Evolutionary conservation across 148 eudicot species (phyloP), one percentile per base, ranked within the genome.

Genomic region (Camellia granthamiana): DNA sequence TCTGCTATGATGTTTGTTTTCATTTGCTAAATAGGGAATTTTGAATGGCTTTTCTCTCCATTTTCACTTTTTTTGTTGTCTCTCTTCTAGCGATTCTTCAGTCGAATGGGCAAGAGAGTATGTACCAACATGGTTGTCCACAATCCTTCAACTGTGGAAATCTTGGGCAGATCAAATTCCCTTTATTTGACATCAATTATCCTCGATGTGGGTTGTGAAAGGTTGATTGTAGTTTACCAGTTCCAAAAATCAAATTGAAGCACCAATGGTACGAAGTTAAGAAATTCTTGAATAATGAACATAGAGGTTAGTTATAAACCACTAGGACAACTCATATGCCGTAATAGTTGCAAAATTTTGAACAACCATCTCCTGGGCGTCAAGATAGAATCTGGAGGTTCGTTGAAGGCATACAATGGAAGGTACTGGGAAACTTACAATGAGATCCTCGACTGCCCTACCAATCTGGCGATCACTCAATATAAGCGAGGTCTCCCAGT

Each of bases 141-240:
- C 51, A 18, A 7, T 69, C 21, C 7, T 41, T 38, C 7, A 10
- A 69, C 72, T 43, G 51, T 68, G 58, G 58, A 71, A 71, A 6
- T 71, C 56, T n/a, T 47, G 41, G 38, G 74, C 41, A 71, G 58
- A 49, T 49, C 52, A 14, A 12, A 71, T 10, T 13, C 74, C 74
- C 74, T n/a, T n/a, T 7, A 56, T 71, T 41, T 58, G 21, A 49
- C 58, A 43, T 0, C 63, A 80, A 38, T 52, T 60, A 81, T 46
- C 83, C 80, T 4, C 5, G 1, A 1, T 87, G 89, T 65, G 91
- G 91, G 16, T 55, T 85, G 18, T n/a, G n/a, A n/a, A 73, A 72
- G 51, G 14, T 89, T 6, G 68, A 82, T 72, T 89, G 91, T 71
- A 78, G 76, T 7, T 3, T 15, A 12, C 4, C 13, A 68, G 60